Percentiles rank a stretch among this genome's conserved stretches.
Evolutionary conservation across 1,284 basidiomycete species (phyloP).

Genomic region (Leccinum griseonigrum): DNA sequence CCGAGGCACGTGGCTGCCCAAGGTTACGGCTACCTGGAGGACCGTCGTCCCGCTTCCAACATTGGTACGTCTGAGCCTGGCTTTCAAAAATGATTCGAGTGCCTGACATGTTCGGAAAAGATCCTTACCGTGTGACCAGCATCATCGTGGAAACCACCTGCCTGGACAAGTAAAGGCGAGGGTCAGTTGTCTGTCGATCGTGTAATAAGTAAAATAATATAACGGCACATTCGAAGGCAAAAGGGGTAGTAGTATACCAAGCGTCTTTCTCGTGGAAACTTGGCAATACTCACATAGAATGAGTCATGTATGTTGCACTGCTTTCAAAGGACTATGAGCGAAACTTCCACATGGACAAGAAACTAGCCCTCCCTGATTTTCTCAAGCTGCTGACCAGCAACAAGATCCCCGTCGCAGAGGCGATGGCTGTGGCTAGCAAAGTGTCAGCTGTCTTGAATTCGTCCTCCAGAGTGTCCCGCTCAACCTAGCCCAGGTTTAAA

Average conservation of each 20-base stretch:
- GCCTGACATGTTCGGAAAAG: slow-evolving; percentile 37
- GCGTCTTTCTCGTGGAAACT: slow-evolving; percentile 10
- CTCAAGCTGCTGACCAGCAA: slow-evolving; percentile 68
- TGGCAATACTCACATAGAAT: background rate
- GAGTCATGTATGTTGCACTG: slow-evolving; percentile 3
- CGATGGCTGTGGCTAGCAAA: slow-evolving; percentile 76
- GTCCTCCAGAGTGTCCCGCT: background rate
- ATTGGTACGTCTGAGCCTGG: slow-evolving; percentile 63
- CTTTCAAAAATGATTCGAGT: slow-evolving; percentile 3
- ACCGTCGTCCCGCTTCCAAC: slow-evolving; percentile 96
- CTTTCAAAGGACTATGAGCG: background rate
- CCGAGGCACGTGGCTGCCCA: slow-evolving; percentile 90
- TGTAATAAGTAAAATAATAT: slow-evolving; percentile 8
- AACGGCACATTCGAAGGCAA: background rate
- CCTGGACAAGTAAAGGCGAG: slow-evolving; percentile 46
- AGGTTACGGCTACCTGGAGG: slow-evolving; percentile 96
- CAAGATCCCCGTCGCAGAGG: slow-evolving; percentile 65
- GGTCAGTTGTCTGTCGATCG: background rate
- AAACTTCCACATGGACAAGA: slow-evolving; percentile 30
- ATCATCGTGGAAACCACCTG: slow-evolving; percentile 94
- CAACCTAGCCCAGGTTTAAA: slow-evolving; percentile 59
- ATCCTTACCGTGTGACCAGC: slow-evolving; percentile 85
- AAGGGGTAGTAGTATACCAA: slow-evolving; percentile 22
- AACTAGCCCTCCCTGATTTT: slow-evolving; percentile 69
- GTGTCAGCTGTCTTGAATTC: slow-evolving; percentile 50